Base-by-base conservation (phyloP, 1,139 yeast species). In the Diutina mesorugosa region DNA sequence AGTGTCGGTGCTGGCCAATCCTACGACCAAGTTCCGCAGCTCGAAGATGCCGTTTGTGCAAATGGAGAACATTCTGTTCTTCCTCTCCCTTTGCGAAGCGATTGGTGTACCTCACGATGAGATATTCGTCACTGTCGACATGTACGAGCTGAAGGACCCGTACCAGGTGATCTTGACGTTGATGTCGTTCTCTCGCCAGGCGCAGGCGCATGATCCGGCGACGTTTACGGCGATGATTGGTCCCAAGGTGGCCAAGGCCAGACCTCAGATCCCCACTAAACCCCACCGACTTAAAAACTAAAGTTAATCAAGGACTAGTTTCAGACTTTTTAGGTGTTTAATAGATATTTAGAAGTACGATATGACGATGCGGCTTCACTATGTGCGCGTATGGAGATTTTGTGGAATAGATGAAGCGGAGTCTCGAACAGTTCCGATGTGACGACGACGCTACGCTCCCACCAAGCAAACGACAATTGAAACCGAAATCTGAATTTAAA, bases 41-140 rank as follows among this genome's bases (percentile, higher is more conserved):
- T 81, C 90, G n/a, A 73, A 73, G 56, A 84, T 88, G 86, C 93
- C 96, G 2, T 90, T 90, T 69, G 83, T 88, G 10, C 90, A 85
- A 70, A 89, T 89, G 96, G 96, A 90, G 66, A 89, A 89, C 64
- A 88, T 90, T 48, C 83, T 90, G 51, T 79, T 82, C 60, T 90
- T 89, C 65, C 71, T 90, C 45, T 69, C 74, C 16, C 80, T 85
- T 55, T 83, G 89, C 57, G 78, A 81, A 60, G 56, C 65, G 3
- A 72, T 85, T 53, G 93, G 95, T 1, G 84, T 90, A 3, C 90
- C 93, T 4, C 89, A 87, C 60, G 91, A 88, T 65, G 97, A 90
- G 66, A 71, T 87, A 55, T 90, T 90, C 66, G 93, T 87, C 62
- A 89, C 96, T 0, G 80, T 87, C 7, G 97, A 90, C 65, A 72